Conservation (phyloP, 148 eudicot species). For the Talinum fruticosum region DNA sequence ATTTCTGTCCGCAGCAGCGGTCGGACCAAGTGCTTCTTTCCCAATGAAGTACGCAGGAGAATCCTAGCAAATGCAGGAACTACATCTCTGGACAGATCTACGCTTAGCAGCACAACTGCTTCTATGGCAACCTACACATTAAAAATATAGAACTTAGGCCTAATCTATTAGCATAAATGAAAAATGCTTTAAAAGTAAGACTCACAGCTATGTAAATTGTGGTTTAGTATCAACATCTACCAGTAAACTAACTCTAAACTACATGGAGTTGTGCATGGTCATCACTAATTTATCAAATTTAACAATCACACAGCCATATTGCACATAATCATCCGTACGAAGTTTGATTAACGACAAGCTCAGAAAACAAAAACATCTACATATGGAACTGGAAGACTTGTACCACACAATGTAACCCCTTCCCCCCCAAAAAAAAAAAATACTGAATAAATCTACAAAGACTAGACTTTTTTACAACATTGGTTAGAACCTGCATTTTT, state of each 20-base stretch:
- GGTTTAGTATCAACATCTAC: too few relatives aligned
- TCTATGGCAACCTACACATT: slow-evolving; percentile 56
- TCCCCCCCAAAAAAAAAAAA: too few relatives aligned
- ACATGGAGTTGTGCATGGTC: too few relatives aligned
- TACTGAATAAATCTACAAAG: too few relatives aligned
- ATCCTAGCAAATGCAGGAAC: slow-evolving; percentile 93
- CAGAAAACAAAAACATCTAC: background rate
- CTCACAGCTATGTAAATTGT: too few relatives aligned
- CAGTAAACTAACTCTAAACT: too few relatives aligned
- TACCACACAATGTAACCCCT: background rate
- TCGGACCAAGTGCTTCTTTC: slow-evolving; percentile 81
- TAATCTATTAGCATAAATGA: too few relatives aligned
- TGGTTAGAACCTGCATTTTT: background rate
- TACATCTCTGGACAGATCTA: slow-evolving; percentile 86
- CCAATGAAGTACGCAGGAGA: slow-evolving; percentile 81
- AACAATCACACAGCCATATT: too few relatives aligned
- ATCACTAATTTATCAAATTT: too few relatives aligned
- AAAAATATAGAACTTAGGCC: background rate
- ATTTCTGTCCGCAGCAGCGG: slow-evolving; percentile 91
- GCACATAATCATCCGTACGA: too few relatives aligned
- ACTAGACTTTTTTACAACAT: background rate
- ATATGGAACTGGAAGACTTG: background rate
- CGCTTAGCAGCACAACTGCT: slow-evolving; percentile 73
- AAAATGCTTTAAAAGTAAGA: too few relatives aligned
- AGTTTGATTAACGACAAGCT: too few relatives aligned